A percentile compares a stretch with the other conserved stretches of the same genome.
Conservation (phyloP, 139 green algal genomes). For the Coelastrella sp. region DNA sequence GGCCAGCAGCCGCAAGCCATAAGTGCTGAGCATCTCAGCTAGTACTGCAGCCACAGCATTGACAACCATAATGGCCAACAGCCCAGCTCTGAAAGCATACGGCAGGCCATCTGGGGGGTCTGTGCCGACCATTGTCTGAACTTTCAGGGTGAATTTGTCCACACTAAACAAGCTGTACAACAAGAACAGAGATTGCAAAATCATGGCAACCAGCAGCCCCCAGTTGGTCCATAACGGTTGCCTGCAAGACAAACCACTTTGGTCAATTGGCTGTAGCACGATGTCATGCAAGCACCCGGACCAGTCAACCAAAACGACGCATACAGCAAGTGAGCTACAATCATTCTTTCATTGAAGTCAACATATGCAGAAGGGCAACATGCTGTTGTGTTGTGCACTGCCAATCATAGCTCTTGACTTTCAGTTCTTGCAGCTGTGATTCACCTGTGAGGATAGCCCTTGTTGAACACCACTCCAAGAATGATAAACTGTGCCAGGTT, state of each 20-base stretch:
- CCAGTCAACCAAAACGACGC: no score
- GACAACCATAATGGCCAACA: constrained; percentile 52
- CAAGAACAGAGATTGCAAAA: constrained; percentile 55
- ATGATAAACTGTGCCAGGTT: constrained; percentile 63
- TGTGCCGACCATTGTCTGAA: constrained; percentile 58
- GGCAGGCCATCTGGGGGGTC: constrained; percentile 30
- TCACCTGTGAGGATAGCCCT: constrained; percentile 61
- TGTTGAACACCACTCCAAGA: constrained; percentile 68
- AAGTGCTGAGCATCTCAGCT: constrained; percentile 39
- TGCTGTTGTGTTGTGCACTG: no score
- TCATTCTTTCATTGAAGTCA: no score
- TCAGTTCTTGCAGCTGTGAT: no score
- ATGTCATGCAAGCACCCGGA: not conserved
- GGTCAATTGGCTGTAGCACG: not conserved
- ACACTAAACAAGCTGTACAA: constrained; percentile 59
- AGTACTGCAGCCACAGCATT: constrained; percentile 44
- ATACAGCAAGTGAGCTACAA: no score
- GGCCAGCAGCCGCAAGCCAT: constrained; percentile 15
- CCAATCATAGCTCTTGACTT: not conserved
- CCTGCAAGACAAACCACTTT: no score
- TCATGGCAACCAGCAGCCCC: constrained; percentile 49
- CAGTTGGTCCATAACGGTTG: constrained; percentile 60
- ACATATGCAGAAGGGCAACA: no score
- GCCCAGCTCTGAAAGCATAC: constrained; percentile 31
- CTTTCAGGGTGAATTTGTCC: constrained; percentile 57